A percentile compares a stretch with the other conserved stretches of the same genome.
These are phyloP conservation scores for Elymus sibiricus DNA, from an alignment of 176 grass and related monocot species.

Conservation along the genomic window DNA sequence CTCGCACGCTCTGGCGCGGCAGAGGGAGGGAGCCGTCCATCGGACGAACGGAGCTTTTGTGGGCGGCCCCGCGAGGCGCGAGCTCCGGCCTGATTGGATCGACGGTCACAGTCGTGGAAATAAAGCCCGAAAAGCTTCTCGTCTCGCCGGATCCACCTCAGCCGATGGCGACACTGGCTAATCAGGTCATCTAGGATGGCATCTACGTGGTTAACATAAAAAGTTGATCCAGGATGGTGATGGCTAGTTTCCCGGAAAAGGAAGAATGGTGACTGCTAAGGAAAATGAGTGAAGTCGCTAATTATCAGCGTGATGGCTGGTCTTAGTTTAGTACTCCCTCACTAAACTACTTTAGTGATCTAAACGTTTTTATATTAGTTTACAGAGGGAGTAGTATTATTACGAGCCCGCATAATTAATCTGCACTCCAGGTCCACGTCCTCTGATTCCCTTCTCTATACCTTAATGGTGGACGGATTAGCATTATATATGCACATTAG, in stretches of 20 bases:
- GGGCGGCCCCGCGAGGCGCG: background rate
- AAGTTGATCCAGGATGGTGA: background rate
- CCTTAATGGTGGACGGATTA: background rate
- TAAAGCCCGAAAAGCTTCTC: background rate
- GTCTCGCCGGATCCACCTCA: background rate
- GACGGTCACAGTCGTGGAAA: background rate
- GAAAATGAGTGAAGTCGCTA: background rate
- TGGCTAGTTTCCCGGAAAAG: background rate
- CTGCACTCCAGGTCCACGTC: background rate
- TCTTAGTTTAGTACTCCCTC: background rate
- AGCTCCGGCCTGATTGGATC: constrained; percentile 18
- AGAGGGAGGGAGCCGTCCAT: too few relatives aligned
- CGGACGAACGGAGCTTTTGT: background rate
- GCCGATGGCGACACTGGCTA: background rate
- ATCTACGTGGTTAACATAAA: background rate
- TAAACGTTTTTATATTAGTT: too few relatives aligned
- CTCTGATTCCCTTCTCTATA: background rate
- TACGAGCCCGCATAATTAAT: background rate
- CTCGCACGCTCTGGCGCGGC: background rate
- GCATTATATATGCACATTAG: background rate
- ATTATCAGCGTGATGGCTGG: background rate
- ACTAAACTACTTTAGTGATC: too few relatives aligned
- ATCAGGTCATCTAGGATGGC: background rate
- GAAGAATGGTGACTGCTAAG: background rate
- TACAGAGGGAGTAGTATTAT: too few relatives aligned